Evolutionary conservation across 73 alveolate species (phyloP), one percentile per base, ranked within the genome.

Genomic region (Tetrahymena thermophila): DNA sequence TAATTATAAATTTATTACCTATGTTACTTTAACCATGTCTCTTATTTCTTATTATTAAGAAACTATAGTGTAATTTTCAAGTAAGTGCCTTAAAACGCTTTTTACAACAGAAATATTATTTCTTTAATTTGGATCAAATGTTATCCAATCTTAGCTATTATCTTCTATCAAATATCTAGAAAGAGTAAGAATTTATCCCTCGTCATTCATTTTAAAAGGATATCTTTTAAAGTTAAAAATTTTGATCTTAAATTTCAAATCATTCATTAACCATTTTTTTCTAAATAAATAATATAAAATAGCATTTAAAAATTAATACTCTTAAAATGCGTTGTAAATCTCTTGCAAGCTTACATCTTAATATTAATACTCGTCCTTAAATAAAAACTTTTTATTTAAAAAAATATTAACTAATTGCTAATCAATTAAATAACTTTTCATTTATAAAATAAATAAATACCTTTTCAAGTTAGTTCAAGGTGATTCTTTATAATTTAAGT

Each of bases 101-200:
- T 94, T 94, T 17, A 94, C 93, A 23, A 94, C 93, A 9, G 96
- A 71, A 14, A 94, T 71, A 14, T 56, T 56, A 56, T 94, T 94
- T 19, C 94, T 38, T 83, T 58, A 21, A 83, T 71, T 94, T 10
- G 93, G 85, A 58, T 93, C 93, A 94, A 56, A 56, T 2, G 34
- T 34, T 10, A 94, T 94, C 50, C 93, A 94, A 71, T 94, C 96
- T 94, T 94, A 31, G 2, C 89, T 35, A 35, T 94, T 94, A 35
- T 94, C 96, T 71, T 94, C 96, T 2, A 94, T 93, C 35, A 94
- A 43, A 71, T 94, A 94, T 71, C 96, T 71, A 17, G 96, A 71
- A 14, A 94, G 94, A 35, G 93, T 42, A 14, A 71, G 94, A 34
- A 35, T 56, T 35, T 94, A 71, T 1, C 58, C 84, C 6, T 94